These are phyloP conservation scores for Marchantia polymorpha DNA, from an alignment of 225 moss, liverwort and hornwort genomes.

Conservation along the genomic window DNA sequence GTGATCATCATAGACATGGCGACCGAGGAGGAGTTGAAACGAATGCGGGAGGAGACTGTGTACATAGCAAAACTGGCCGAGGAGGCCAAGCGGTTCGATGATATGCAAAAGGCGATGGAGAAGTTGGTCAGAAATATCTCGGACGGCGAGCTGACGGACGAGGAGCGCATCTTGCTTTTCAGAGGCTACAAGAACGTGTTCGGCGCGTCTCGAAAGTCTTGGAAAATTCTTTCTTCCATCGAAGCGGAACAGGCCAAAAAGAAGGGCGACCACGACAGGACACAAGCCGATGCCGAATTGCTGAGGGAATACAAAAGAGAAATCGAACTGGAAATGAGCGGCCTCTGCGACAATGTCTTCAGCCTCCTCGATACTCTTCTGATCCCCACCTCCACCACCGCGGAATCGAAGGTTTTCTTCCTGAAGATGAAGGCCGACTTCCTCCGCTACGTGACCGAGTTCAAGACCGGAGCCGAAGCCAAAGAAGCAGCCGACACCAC, in stretches of 20 bases:
- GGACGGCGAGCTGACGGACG: conserved; percentile 30
- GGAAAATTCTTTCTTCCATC: conserved; percentile 31
- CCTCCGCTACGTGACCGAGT: conserved; percentile 34
- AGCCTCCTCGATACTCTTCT: conserved; percentile 32
- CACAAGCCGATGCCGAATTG: conserved; percentile 41
- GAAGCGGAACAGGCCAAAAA: conserved; percentile 33
- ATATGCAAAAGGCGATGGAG: conserved; percentile 38
- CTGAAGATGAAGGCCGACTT: conserved; percentile 41
- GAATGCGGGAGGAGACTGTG: conserved; percentile 31
- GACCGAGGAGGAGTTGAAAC: neutral
- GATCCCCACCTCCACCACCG: conserved; percentile 30
- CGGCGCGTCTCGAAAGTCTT: conserved; percentile 29
- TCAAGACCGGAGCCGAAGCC: conserved; percentile 28
- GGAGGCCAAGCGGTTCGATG: conserved; percentile 37
- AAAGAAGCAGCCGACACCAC: conserved; percentile 37
- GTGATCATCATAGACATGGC: no score
- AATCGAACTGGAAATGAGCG: conserved; percentile 31
- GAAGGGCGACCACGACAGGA: conserved; percentile 15
- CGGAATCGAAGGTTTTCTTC: conserved; percentile 35
- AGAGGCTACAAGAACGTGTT: conserved; percentile 40
- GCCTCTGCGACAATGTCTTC: conserved; percentile 30
- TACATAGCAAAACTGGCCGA: conserved; percentile 41
- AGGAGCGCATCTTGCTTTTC: conserved; percentile 31
- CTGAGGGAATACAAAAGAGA: conserved; percentile 30
- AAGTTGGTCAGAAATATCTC: conserved; percentile 33